Evolutionary conservation across 2,329 filamentous ascomycete genomes (phyloP).

Genomic region (Colletotrichum karsti): DNA sequence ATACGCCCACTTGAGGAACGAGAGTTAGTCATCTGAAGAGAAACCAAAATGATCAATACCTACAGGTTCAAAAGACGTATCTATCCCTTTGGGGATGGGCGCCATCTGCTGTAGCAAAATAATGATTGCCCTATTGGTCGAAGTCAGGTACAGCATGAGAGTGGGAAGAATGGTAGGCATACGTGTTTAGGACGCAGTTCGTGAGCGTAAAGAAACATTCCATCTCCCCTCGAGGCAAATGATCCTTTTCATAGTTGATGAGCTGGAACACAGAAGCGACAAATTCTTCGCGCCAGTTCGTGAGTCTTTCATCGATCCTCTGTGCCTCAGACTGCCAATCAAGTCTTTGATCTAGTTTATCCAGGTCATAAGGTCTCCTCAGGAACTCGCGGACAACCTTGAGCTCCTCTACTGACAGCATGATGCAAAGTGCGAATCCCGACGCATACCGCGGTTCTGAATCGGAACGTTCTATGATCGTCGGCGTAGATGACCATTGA

Average conservation of each 20-base stretch:
- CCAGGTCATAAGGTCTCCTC: background rate
- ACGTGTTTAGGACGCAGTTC: background rate
- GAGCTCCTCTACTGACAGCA: background rate
- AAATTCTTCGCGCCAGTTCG: background rate
- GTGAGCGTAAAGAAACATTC: background rate
- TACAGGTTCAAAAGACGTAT: background rate
- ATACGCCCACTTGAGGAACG: background rate
- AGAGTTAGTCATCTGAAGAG: background rate
- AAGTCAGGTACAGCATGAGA: background rate
- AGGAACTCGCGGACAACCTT: background rate
- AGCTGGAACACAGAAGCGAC: background rate
- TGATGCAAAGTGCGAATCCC: background rate
- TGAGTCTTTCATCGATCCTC: background rate
- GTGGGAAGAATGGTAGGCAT: background rate
- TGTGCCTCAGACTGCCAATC: background rate
- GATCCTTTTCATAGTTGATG: background rate
- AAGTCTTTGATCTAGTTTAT: background rate
- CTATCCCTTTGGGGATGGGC: background rate
- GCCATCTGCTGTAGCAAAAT: background rate
- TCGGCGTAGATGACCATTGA: background rate
- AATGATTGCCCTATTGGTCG: background rate
- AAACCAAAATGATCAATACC: background rate
- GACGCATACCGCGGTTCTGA: background rate
- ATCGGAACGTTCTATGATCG: background rate
- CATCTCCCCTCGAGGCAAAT: background rate